Evolutionary conservation across 2,329 filamentous ascomycete species (phyloP).

Genomic region (Sphaerulina musiva): DNA sequence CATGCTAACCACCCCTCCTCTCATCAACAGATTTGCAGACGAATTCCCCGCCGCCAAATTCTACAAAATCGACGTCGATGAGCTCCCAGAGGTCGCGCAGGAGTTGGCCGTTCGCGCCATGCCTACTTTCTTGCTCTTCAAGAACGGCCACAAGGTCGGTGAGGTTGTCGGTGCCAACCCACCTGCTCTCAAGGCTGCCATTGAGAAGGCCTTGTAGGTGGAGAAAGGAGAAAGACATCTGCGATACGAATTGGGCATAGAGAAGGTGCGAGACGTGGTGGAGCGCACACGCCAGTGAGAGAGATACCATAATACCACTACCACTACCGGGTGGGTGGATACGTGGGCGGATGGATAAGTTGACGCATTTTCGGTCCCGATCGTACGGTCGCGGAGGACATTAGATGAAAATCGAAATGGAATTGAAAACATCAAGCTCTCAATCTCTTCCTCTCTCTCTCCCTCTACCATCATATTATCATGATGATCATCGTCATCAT

Average conservation of each 20-base stretch:
- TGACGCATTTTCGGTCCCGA: no score
- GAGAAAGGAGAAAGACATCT: not conserved
- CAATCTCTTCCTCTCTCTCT: no score
- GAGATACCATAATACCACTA: no score
- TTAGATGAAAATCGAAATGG: no score
- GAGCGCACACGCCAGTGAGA: no score
- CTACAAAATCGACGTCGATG: constrained; percentile 87
- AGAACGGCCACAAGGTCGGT: constrained; percentile 63
- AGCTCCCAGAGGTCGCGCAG: constrained; percentile 65
- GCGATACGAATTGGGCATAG: not conserved
- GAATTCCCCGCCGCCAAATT: constrained; percentile 60
- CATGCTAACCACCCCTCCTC: not conserved
- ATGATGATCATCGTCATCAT: no score
- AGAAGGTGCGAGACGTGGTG: no score
- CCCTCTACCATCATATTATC: no score
- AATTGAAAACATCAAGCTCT: no score
- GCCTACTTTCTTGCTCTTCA: constrained; percentile 86
- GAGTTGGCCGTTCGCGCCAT: constrained; percentile 80
- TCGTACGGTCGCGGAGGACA: no score
- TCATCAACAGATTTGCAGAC: constrained; percentile 50
- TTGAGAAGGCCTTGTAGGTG: constrained; percentile 30
- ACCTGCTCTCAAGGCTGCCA: constrained; percentile 53
- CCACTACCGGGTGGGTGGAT: no score
- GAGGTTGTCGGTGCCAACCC: constrained; percentile 79
- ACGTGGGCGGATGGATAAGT: no score